Conservation (phyloP, 2,329 filamentous ascomycete species). For the Fonsecaea monophora region DNA sequence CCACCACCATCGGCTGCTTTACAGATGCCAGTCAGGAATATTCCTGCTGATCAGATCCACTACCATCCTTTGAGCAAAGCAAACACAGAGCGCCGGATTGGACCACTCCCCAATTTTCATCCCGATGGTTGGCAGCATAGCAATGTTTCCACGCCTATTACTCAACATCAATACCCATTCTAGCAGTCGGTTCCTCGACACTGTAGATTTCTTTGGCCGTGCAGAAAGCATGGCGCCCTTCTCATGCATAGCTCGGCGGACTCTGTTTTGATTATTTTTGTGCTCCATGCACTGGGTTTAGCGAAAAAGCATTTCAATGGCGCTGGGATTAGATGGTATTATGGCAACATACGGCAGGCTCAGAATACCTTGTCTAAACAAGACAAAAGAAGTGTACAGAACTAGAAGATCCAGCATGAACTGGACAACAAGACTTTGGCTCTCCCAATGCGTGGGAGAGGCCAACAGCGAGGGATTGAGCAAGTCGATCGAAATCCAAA, state of each 20-base stretch:
- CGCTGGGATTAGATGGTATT: slow-evolving; percentile 19
- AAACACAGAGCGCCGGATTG: slow-evolving; percentile 68
- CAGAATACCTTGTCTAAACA: slow-evolving; percentile 9
- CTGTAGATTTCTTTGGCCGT: slow-evolving; percentile 7
- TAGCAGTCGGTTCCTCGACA: slow-evolving; percentile 13
- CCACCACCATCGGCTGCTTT: slow-evolving; percentile 82
- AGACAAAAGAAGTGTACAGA: slow-evolving; percentile 26
- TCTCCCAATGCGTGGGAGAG: neutral
- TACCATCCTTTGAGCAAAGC: slow-evolving; percentile 78
- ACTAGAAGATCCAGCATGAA: slow-evolving; percentile 25
- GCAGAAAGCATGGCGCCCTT: neutral
- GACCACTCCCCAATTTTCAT: slow-evolving; percentile 67
- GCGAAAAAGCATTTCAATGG: slow-evolving; percentile 25
- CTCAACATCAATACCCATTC: slow-evolving; percentile 35
- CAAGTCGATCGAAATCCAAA: neutral
- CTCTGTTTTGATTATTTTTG: slow-evolving; percentile 7
- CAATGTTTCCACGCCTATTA: slow-evolving; percentile 36
- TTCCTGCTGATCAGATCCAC: slow-evolving; percentile 76
- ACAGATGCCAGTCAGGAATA: slow-evolving; percentile 72
- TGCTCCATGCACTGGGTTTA: slow-evolving; percentile 16
- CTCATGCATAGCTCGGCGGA: slow-evolving; percentile 34
- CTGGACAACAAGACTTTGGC: neutral
- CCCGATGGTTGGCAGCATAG: slow-evolving; percentile 51
- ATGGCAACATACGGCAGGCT: slow-evolving; percentile 15
- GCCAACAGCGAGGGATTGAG: neutral